Percentiles rank a stretch among this genome's conserved stretches.
Conservation (phyloP, 2,329 filamentous ascomycete genomes). For the Parasarocladium wereldwijsianum region DNA sequence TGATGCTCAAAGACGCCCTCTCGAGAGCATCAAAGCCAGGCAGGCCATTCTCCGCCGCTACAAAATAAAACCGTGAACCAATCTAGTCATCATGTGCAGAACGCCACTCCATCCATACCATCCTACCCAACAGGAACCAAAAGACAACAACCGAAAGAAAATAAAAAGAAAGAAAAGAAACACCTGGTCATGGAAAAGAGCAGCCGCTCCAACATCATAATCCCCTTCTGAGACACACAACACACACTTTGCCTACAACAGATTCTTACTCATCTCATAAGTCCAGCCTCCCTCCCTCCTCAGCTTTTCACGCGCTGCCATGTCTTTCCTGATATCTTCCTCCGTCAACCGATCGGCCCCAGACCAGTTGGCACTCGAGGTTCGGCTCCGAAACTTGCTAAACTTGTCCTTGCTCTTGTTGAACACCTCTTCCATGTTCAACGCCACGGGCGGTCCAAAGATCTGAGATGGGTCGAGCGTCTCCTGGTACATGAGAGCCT, state of each 20-base stretch:
- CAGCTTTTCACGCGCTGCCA: conserved; percentile 65
- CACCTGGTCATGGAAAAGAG: no score
- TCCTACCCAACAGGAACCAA: no score
- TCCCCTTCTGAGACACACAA: no score
- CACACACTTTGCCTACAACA: no score
- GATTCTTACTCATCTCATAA: conserved; percentile 42
- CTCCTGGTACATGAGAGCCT: conserved; percentile 68
- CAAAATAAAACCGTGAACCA: no score
- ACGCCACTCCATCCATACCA: conserved; percentile 1
- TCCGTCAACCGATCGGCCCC: conserved; percentile 70
- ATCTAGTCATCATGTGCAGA: no score
- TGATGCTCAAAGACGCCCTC: no score
- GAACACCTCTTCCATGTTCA: conserved; percentile 96
- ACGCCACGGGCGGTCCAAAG: conserved; percentile 74
- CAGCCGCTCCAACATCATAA: no score
- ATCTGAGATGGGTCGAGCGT: conserved; percentile 69
- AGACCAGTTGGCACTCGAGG: conserved; percentile 90
- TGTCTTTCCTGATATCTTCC: conserved; percentile 71
- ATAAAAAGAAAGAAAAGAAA: no score
- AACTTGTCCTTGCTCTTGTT: conserved; percentile 72
- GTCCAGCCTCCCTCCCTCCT: conserved; percentile 76
- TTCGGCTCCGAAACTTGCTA: conserved; percentile 79
- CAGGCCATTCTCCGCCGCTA: no score
- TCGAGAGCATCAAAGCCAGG: no score
- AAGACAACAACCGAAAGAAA: no score